These are phyloP conservation scores for Penicillium sp. DNA, from an alignment of 2,329 filamentous ascomycete species.

Conservation along the genomic window DNA sequence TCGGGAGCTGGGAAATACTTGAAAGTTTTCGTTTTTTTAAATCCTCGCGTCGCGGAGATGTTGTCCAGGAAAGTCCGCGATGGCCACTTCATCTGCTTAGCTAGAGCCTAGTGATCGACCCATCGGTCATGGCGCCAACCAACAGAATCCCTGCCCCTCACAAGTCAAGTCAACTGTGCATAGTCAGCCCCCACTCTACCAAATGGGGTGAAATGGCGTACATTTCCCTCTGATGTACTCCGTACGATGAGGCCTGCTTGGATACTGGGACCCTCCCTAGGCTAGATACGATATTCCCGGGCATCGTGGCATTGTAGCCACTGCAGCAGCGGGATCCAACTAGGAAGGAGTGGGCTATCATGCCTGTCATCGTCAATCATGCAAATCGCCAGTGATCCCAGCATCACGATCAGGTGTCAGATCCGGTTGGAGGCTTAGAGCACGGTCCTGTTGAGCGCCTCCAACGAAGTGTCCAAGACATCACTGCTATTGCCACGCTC, in stretches of 20 bases:
- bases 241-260: not conserved
- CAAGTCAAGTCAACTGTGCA: slow-evolving; percentile 9
- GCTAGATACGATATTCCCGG: slow-evolving; percentile 12
- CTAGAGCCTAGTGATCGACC: not conserved
- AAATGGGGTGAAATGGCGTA: not conserved
- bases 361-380: not conserved
- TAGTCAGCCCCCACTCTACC: slow-evolving; percentile 13
- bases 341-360: slow-evolving; percentile 14
- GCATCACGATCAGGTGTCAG: slow-evolving; percentile 25
- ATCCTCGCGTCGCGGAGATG: not conserved
- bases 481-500: slow-evolving; percentile 19
- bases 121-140: not conserved
- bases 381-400: not conserved
- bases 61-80: not conserved
- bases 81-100: not conserved
- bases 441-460: slow-evolving; percentile 13
- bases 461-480: not conserved
- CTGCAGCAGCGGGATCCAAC: slow-evolving; percentile 21
- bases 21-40: not conserved
- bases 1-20: not conserved
- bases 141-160: slow-evolving; percentile 10
- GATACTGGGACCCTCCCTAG: not conserved
- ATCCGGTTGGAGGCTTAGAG: slow-evolving; percentile 15
- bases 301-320: slow-evolving; percentile 1
- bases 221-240: not conserved